Base-by-base conservation (phyloP, 2,329 filamentous ascomycete species). In the Exophiala mesophila region DNA sequence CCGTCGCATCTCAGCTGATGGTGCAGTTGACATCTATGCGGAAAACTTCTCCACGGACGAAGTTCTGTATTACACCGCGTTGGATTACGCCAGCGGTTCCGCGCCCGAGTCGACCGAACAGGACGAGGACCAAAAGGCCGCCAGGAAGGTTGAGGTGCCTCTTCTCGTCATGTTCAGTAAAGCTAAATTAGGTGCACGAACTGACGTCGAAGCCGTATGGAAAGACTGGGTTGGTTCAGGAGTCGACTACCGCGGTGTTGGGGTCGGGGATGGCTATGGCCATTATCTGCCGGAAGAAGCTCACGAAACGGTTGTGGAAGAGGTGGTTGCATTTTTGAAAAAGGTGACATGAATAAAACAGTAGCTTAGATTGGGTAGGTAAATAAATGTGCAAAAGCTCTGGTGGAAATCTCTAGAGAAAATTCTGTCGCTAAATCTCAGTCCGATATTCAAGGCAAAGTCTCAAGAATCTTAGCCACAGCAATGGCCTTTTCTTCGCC, bases 251-350 rank as follows among this genome's bases (percentile, higher is more conserved):
- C 35, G 47, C 26, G 52, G 42, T 3, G 35, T 48, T 26, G 52
- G 52, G 16, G 50, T 53, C 20, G 52, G 50, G 17, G 45, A 53
- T 18, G 52, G 50, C 3, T 52, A 61, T 48, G 66, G 70, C 1
- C 70, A 74, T 60, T 73, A 70, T 50, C 48, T 73, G 34, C 61
- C 68, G 1, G 71, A 73, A 51, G 69, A 72, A 53, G 65, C 62
- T 13, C 64, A 64, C 1, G 63, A 66, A 34, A 41, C 47, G 12
- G 46, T 55, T n/a, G 36, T 20, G n/a, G 42, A 45, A 10, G 47
- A 50, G 19, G 45, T 52, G 9, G 36, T 37, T 10, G 39, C 32
- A 3, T 53, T 55, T 36, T 15, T 52, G 7, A 45, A 49, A 28
- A 51, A 48, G 23, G 39, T 50, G 23, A 32, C 30, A 6, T 50